Base-by-base conservation (phyloP, 1,284 basidiomycete species). In the Thecaphora thlaspeos region DNA sequence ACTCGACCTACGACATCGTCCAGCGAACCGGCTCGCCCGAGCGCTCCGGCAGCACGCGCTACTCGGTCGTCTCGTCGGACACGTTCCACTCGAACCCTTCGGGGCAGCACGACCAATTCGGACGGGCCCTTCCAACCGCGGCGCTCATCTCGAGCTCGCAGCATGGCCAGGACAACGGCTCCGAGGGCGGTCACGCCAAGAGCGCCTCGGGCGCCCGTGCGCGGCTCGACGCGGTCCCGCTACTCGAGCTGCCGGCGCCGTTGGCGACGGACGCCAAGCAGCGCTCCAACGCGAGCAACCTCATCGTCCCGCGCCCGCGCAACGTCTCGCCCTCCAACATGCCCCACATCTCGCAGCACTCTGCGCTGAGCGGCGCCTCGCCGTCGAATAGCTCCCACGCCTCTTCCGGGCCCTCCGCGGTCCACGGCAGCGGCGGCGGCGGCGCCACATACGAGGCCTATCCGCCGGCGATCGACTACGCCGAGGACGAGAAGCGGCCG, bases 1-100 rank as follows among this genome's bases (percentile, higher is more conserved):
- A 95, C 75, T 91, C 90, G 32, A 74, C 75, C 62, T 85, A 85
- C 72, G 87, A 90, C 48, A 62, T 62, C 2, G 56, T 62, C 55
- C 46, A 68, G 39, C 61, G 72, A 37, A 48, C 56, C 19, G 65
- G 57, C 14, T 68, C 69, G 26, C 71, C 73, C 18, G 73, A 76
- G n/a, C 47, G 66, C n/a, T 55, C 60, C 3, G 73, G 64, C 28
- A 68, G 57, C 52, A 74, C 64, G 14, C 62, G 71, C 23, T 70
- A 69, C 56, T 66, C 63, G 39, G 51, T 73, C 11, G 63, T 70
- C 42, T 72, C 66, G 14, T 64, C 64, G 21, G 64, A 72, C 41
- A 68, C 68, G 11, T 64, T 60, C 64, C 55, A 68, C 51, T 73
- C 70, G 42, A 67, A 68, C 46, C 68, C 65, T 2, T 60, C 62